Evolutionary conservation across 2,329 filamentous ascomycete genomes (phyloP).

Genomic region (Grosmannia penicillata): DNA sequence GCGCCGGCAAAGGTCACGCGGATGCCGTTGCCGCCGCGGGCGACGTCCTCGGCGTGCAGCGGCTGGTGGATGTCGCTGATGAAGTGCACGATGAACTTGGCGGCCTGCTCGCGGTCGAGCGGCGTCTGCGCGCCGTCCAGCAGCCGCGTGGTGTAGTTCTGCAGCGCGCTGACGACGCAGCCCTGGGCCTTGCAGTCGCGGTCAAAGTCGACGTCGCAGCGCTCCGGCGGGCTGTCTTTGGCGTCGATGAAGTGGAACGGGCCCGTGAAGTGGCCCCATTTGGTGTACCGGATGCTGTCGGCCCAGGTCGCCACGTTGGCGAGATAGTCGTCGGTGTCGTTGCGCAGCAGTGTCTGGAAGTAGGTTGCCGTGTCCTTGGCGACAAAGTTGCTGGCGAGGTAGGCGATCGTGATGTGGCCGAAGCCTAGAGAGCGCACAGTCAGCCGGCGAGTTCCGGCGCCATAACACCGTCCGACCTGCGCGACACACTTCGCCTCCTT

Average conservation of each 20-base stretch:
- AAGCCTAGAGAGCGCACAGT: conserved; percentile 26
- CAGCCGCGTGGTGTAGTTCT: conserved; percentile 44
- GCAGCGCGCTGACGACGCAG: conserved; percentile 46
- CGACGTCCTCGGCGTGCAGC: conserved; percentile 49
- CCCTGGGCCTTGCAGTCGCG: conserved; percentile 47
- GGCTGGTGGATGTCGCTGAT: conserved; percentile 58
- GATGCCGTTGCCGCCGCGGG: conserved; percentile 54
- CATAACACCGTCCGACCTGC: no score
- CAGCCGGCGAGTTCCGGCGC: no score
- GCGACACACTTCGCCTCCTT: no score
- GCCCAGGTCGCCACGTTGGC: conserved; percentile 53
- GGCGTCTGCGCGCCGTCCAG: conserved; percentile 27
- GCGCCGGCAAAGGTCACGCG: conserved; percentile 43
- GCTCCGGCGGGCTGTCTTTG: conserved; percentile 42
- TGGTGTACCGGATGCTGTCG: conserved; percentile 49
- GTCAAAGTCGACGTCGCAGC: conserved; percentile 40
- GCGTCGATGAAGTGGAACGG: conserved; percentile 58
- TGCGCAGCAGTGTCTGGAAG: conserved; percentile 42
- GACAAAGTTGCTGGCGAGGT: conserved; percentile 46
- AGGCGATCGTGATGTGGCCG: conserved; percentile 52
- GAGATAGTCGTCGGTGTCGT: conserved; percentile 40
- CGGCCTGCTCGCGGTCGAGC: conserved; percentile 39
- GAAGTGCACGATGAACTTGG: conserved; percentile 55
- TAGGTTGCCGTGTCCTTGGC: conserved; percentile 36
- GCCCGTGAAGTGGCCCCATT: conserved; percentile 45